A percentile compares a stretch with the other conserved stretches of the same genome.
Conservation (phyloP, 306 rosid genomes). For the Lathyrus sativus region DNA sequence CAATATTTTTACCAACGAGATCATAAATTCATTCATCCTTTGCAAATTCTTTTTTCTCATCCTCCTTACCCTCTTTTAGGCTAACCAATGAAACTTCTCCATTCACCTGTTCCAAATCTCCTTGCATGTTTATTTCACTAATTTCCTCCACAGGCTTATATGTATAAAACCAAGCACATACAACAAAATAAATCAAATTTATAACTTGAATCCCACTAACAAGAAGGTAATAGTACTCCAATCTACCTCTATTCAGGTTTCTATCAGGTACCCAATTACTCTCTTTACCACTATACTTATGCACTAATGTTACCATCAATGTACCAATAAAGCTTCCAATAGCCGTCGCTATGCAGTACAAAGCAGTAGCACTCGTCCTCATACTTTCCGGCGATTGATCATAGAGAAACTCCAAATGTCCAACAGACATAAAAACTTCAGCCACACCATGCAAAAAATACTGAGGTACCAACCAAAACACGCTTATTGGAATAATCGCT, state of each 20-base stretch:
- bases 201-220: constrained; percentile 62
- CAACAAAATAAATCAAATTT: constrained; percentile 48
- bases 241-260: constrained; percentile 69
- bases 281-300: constrained; percentile 44
- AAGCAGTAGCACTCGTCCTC: constrained; percentile 68
- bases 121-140: not conserved
- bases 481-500: constrained; percentile 63
- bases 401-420: constrained; percentile 75
- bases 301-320: constrained; percentile 55
- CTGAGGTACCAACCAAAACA: constrained; percentile 50
- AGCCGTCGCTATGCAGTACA: constrained; percentile 53
- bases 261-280: constrained; percentile 77
- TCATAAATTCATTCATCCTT: constrained; percentile 8
- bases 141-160: constrained; percentile 37
- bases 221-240: constrained; percentile 65
- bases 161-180: constrained; percentile 41
- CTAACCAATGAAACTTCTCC: constrained; percentile 19
- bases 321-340: constrained; percentile 58
- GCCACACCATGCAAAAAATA: constrained; percentile 58
- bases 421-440: constrained; percentile 71
- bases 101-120: constrained; percentile 17
- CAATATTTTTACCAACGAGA: not conserved
- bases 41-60: not conserved
- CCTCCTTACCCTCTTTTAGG: not conserved
- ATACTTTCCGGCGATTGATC: constrained; percentile 82